Base-by-base conservation (phyloP, 495 filamentous ascomycete species). In the Cetradonia linearis region DNA sequence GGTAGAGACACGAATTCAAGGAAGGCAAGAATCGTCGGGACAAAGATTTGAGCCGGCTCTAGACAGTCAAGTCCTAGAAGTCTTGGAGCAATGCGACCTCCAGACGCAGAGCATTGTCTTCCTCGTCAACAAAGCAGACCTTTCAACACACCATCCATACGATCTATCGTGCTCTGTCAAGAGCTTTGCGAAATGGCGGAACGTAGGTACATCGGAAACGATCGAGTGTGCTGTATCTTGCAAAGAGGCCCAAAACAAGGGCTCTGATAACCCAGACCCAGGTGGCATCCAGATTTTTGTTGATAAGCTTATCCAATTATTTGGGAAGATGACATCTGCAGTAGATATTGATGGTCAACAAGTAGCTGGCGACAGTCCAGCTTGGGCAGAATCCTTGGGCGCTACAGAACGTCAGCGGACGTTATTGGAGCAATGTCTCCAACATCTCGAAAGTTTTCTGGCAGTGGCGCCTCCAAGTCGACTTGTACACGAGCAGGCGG, bases 371-470 rank as follows among this genome's bases (percentile, higher is more conserved):
- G 76, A 82, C 64, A 64, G 68, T 37, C 81, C 78, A n/a, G 75
- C 80, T 61, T 85, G 86, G 78, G 82, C 91, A 72, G 88, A 95
- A 62, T 88, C 92, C 11, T 79, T 96, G 13, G 89, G 91, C 25
- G 91, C 95, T 28, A 93, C 89, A 3, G 88, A 91, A 72, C 85
- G 93, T 56, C 93, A 97, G 73, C 81, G 86, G 42, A 78, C 87
- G 62, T 84, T 96, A 56, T 78, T 99, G 38, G 76, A 84, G 57
- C 76, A 79, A 63, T 96, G 92, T 64, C 69, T 83, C 20, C 67
- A 71, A 28, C 81, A 88, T 65, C 78, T 97, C 0, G 78, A 86
- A 34, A 77, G 77, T 31, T 97, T 95, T 69, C 72, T 91, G 25
- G 67, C 58, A 30, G 69, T 76, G 58, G 66, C 70, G 5, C 68